Evolutionary conservation across 768 basidiomycete genomes (phyloP).

Genomic region (Tephrocybe sp.): DNA sequence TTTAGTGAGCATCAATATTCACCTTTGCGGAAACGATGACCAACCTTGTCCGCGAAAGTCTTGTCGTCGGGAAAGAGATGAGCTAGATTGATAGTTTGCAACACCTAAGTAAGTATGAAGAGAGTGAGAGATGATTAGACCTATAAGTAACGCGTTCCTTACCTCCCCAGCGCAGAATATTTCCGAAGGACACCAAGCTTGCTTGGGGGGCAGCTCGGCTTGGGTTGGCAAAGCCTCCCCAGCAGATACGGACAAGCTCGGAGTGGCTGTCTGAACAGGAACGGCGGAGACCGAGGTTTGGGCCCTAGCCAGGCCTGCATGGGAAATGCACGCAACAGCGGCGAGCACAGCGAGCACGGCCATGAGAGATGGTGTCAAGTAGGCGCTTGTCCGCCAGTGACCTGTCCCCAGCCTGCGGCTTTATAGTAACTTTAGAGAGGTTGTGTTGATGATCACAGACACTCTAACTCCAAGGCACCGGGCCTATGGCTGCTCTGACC

Average conservation of each 20-base stretch:
- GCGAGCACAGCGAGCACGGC: conserved; percentile 25
- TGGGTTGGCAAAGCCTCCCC: conserved; percentile 61
- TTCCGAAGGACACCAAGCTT: conserved; percentile 70
- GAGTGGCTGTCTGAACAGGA: conserved; percentile 57
- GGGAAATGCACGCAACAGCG: conserved; percentile 15
- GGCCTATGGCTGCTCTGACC: background rate
- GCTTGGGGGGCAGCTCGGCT: conserved; percentile 58
- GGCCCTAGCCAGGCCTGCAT: conserved; percentile 17
- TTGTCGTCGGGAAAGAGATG: conserved; percentile 76
- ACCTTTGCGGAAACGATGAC: background rate
- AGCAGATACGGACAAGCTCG: conserved; percentile 59
- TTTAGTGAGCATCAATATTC: background rate
- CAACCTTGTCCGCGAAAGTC: conserved; percentile 77
- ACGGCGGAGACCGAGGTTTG: conserved; percentile 23
- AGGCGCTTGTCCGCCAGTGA: too few relatives aligned
- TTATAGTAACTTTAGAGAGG: conserved; percentile 1
- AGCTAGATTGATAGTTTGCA: conserved; percentile 86
- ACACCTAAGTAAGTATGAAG: conserved; percentile 40
- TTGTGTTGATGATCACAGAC: conserved; percentile 5
- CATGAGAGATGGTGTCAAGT: background rate
- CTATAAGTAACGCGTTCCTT: conserved; percentile 22
- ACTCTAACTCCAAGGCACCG: background rate
- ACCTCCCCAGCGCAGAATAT: conserved; percentile 83
- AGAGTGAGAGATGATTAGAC: too few relatives aligned
- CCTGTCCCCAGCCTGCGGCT: background rate